Evolutionary conservation across 768 basidiomycete genomes (phyloP).

Genomic region (Kwoniella sp.): DNA sequence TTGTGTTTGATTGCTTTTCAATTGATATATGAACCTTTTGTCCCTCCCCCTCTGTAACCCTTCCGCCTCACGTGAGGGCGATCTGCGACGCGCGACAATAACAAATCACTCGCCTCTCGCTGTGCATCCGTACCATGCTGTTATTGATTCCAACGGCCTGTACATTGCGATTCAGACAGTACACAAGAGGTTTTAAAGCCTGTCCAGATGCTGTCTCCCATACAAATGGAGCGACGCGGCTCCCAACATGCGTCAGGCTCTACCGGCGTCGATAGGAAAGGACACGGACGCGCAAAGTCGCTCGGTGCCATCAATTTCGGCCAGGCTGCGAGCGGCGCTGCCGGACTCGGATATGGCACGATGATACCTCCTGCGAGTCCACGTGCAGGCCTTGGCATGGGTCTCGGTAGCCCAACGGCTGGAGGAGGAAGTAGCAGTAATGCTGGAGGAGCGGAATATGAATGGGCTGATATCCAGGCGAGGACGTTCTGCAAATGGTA

Average conservation of each 20-base stretch:
- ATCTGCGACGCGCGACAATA: no score
- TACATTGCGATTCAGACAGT: no score
- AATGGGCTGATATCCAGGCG: constrained; percentile 23
- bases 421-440: background rate
- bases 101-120: no score
- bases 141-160: no score
- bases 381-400: background rate
- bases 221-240: constrained; percentile 11
- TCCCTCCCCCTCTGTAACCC: no score
- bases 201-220: constrained; percentile 18
- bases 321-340: background rate
- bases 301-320: constrained; percentile 9
- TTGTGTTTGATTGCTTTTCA: no score
- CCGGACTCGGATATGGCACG: background rate
- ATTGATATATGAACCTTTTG: no score
- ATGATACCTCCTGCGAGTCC: no score
- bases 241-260: constrained; percentile 10
- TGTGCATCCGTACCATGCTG: no score
- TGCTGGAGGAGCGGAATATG: constrained; percentile 4
- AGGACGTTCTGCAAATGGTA: constrained; percentile 50
- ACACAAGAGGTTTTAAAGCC: no score
- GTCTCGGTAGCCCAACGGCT: background rate
- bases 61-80: no score
- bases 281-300: constrained; percentile 12
- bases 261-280: constrained; percentile 1